Percentiles rank a stretch among this genome's conserved stretches.
These are phyloP conservation scores for Exophiala spinifera DNA, from an alignment of 2,329 filamentous ascomycete species.

Conservation along the genomic window DNA sequence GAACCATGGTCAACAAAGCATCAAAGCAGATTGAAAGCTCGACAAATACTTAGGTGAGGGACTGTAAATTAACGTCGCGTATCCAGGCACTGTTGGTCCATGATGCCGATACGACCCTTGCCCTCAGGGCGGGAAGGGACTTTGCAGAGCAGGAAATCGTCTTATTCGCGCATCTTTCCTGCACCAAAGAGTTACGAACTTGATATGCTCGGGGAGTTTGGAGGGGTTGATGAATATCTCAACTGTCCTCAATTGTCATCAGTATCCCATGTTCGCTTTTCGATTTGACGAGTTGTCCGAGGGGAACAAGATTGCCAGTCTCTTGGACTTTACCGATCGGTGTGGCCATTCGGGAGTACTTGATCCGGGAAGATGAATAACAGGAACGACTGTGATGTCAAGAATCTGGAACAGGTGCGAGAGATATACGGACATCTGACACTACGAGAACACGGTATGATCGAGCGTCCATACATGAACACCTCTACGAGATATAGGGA, in stretches of 20 bases:
- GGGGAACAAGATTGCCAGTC: slow-evolving; percentile 9
- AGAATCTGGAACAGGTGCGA: background rate
- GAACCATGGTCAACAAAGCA: background rate
- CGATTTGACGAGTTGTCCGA: slow-evolving; percentile 11
- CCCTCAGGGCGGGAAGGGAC: slow-evolving; percentile 12
- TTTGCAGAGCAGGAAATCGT: slow-evolving; percentile 16
- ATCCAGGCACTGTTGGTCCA: slow-evolving; percentile 17
- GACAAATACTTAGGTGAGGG: background rate
- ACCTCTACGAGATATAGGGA: too few relatives aligned
- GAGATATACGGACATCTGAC: background rate
- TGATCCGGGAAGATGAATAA: background rate
- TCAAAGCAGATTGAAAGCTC: background rate
- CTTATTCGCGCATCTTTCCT: slow-evolving; percentile 8
- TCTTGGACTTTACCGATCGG: slow-evolving; percentile 1
- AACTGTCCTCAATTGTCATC: slow-evolving; percentile 10
- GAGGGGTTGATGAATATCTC: slow-evolving; percentile 14
- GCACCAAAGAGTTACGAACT: slow-evolving; percentile 12
- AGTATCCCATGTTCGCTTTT: slow-evolving; percentile 6
- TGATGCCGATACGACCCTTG: slow-evolving; percentile 11
- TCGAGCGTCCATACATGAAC: too few relatives aligned
- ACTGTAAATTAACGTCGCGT: slow-evolving; percentile 3
- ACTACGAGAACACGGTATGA: background rate
- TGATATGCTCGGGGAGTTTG: slow-evolving; percentile 13
- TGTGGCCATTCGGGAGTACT: background rate
- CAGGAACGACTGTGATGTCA: background rate